Percentiles rank a stretch among this genome's conserved stretches.
These are phyloP conservation scores for Pleurotus salmoneostramineus DNA, from an alignment of 768 basidiomycete genomes.

Conservation along the genomic window DNA sequence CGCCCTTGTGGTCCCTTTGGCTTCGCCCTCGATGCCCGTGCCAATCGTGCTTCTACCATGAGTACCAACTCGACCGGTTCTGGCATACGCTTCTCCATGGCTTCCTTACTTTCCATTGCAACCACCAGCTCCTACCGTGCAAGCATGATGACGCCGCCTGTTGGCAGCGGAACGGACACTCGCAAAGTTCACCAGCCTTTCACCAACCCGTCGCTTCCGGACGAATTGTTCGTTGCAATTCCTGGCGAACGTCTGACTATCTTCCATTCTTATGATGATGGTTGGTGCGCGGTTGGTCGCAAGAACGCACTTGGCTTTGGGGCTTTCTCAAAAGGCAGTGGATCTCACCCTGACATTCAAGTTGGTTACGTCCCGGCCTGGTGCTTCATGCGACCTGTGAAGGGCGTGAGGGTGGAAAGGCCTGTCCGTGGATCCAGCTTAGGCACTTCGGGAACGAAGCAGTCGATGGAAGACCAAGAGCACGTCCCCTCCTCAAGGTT, in stretches of 20 bases:
- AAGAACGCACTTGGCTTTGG: conserved; percentile 25
- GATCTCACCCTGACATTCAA: conserved; percentile 42
- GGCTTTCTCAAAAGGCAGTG: conserved; percentile 14
- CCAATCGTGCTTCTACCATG: conserved; percentile 11
- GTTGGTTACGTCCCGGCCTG: conserved; percentile 74
- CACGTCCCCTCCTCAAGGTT: conserved; percentile 49
- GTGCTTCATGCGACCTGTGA: conserved; percentile 65
- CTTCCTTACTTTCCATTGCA: conserved; percentile 29
- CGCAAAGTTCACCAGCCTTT: conserved; percentile 66
- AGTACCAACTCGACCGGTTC: conserved; percentile 22
- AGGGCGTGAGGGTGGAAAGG: conserved; percentile 55
- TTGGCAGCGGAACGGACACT: conserved; percentile 21
- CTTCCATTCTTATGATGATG: conserved; percentile 70
- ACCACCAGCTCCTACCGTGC: conserved; percentile 20
- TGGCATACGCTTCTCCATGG: conserved; percentile 35
- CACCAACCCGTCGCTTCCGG: conserved; percentile 63
- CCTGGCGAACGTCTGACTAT: conserved; percentile 60
- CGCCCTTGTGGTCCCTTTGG: conserved; percentile 25
- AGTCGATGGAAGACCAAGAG: conserved; percentile 44
- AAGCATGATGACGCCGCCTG: background rate
- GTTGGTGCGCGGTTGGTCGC: conserved; percentile 73
- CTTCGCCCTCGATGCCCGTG: conserved; percentile 29
- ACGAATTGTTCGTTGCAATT: conserved; percentile 56
- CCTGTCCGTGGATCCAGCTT: conserved; percentile 62
- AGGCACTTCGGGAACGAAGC: conserved; percentile 48